Evolutionary conservation across 108 stramenopile species (phyloP), one percentile per base, ranked within the genome.

Genomic region (Cyclotella sp.): DNA sequence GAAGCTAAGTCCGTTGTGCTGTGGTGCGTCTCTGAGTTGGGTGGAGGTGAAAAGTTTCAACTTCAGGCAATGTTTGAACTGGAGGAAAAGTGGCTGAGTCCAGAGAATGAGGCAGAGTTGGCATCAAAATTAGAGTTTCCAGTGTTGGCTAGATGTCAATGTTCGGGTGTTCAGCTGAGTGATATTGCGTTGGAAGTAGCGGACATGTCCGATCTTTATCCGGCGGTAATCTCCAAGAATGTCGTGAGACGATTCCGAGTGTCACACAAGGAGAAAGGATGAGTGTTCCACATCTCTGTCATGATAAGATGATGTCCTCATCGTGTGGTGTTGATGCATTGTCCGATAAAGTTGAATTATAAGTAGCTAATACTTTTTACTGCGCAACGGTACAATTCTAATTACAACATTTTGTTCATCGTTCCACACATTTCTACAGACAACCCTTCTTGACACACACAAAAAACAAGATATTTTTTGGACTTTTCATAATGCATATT

Each of bases 21-120:
- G 6, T 95, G 94, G 94, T 93, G 92, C 62, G 92, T 95, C 24
- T 77, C 79, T 0, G 92, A 95, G 64, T 73, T 95, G 52, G 91
- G 89, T 12, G 84, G 82, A 16, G 94, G 94, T 34, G 94, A 95
- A 79, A 95, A 95, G 79, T 95, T 95, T 67, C 92, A 91, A 65
- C 77, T 95, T 16, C 92, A 93, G 69, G 90, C 90, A 18, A 63
- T 89, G 47, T 93, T 95, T 70, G 88, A 90, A 53, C 63, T 90
- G 41, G 53, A 54, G 19, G 85, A 84, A 55, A 68, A 79, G 11
- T 60, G 60, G 26, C 57, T 72, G 8, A 43, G 57, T 22, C 59
- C 26, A 22, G 51, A 61, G 12, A 83, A 77, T 46, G 83, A 69
- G 24, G 85, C 57, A 0, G 82, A 88, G 9, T 34, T 72, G 9